Conservation (phyloP, 2,329 filamentous ascomycete species). For the Botrytis elliptica region DNA sequence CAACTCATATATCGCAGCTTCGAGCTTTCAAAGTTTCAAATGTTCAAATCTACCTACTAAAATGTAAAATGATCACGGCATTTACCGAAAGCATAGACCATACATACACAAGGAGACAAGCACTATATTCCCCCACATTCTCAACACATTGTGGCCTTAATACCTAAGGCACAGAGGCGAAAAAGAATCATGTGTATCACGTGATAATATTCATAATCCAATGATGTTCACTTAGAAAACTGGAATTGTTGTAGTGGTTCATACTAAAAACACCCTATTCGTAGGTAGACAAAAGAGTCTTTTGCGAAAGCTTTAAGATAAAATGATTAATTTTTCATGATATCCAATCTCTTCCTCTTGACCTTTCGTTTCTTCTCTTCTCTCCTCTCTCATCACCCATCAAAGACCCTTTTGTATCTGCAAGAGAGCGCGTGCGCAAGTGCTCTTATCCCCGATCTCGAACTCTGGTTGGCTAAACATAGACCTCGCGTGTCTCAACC, state of each 20-base stretch:
- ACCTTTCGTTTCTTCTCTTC: not conserved
- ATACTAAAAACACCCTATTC: not conserved
- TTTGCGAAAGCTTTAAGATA: not conserved
- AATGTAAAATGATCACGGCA: constrained; percentile 4
- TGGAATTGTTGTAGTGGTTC: not conserved
- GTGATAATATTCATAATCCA: not conserved
- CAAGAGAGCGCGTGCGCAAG: constrained; percentile 17
- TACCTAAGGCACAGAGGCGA: not conserved
- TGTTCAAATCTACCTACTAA: not conserved
- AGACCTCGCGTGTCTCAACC: constrained; percentile 19
- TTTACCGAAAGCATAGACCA: constrained; percentile 4
- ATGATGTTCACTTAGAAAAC: not conserved
- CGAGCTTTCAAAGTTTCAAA: not conserved
- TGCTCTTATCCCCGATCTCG: constrained; percentile 15
- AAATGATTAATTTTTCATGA: not conserved
- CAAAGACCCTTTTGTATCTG: constrained; percentile 10
- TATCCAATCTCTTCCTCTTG: not conserved
- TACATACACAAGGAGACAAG: not conserved
- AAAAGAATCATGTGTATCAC: not conserved
- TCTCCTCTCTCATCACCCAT: not conserved
- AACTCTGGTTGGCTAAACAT: constrained; percentile 7
- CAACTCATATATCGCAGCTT: not conserved
- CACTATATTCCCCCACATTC: not conserved
- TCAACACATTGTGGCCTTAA: too few relatives aligned
- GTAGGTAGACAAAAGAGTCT: not conserved